Evolutionary conservation across 805 yeast species (phyloP).

Genomic region (Saccharomycopsis javanensis): DNA sequence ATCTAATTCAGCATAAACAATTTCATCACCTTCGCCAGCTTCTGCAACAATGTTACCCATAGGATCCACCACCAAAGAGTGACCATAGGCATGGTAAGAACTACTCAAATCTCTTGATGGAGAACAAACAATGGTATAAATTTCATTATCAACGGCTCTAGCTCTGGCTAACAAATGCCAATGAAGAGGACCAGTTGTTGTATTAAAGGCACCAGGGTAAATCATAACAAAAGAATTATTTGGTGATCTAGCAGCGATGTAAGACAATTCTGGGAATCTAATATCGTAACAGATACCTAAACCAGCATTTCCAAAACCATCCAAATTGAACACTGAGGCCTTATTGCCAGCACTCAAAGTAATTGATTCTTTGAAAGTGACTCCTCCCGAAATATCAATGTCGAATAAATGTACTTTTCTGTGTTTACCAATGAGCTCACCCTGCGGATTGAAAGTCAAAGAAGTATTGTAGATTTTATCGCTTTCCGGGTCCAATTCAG

Average conservation of each 20-base stretch:
- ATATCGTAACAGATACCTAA: constrained; percentile 80
- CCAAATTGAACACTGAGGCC: constrained; percentile 66
- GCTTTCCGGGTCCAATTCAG: constrained; percentile 55
- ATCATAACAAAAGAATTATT: constrained; percentile 63
- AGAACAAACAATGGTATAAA: constrained; percentile 69
- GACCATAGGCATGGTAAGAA: constrained; percentile 59
- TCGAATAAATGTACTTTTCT: constrained; percentile 89
- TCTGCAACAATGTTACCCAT: constrained; percentile 52
- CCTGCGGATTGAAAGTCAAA: constrained; percentile 59
- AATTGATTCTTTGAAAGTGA: constrained; percentile 74
- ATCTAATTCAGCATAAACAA: constrained; percentile 64
- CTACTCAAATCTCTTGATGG: constrained; percentile 71
- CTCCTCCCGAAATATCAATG: constrained; percentile 84
- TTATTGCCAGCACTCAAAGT: constrained; percentile 71
- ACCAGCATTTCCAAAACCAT: constrained; percentile 63
- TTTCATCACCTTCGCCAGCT: constrained; percentile 72
- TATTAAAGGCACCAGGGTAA: constrained; percentile 79
- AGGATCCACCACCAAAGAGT: constrained; percentile 55
- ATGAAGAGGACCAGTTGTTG: constrained; percentile 75
- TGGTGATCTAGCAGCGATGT: constrained; percentile 48
- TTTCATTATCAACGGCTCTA: constrained; percentile 67
- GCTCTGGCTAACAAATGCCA: constrained; percentile 71
- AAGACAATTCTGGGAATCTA: constrained; percentile 71
- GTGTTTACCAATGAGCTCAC: constrained; percentile 76
- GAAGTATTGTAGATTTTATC: constrained; percentile 63